Percentiles rank a stretch among this genome's conserved stretches.
phyloP scores from a whole-genome alignment of 1,139 yeast genomes.

The Taphrina confusa region DNA sequence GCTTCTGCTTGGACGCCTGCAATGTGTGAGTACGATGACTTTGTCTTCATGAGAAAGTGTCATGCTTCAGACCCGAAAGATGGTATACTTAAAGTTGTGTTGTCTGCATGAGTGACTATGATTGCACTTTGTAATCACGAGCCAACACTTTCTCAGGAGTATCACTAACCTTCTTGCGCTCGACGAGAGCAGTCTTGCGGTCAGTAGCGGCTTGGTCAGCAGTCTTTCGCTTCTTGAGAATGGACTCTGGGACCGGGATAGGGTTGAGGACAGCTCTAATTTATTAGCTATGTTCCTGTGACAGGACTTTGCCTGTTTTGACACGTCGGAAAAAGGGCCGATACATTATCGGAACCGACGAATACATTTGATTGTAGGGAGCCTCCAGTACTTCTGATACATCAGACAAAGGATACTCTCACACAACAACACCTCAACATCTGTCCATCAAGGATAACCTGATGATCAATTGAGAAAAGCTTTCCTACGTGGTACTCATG shows the following conservation, averaged over 20 bases:
- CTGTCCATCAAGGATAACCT: not conserved
- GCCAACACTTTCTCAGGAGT: slow-evolving; percentile 36
- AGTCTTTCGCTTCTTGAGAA: slow-evolving; percentile 91
- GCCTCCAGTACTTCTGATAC: not conserved
- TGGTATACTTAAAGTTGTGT: slow-evolving; percentile 58
- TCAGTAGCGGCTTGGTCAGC: slow-evolving; percentile 60
- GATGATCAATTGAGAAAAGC: slow-evolving; percentile 1
- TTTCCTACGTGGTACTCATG: not conserved
- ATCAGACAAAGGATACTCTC: not conserved
- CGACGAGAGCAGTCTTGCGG: slow-evolving; percentile 85
- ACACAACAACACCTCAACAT: slow-evolving; percentile 27
- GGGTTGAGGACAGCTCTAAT: slow-evolving; percentile 43
- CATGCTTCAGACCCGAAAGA: slow-evolving; percentile 86
- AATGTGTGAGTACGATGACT: not conserved
- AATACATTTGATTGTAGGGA: slow-evolving; percentile 31
- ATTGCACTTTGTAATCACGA: slow-evolving; percentile 36
- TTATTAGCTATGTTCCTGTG: slow-evolving; percentile 31
- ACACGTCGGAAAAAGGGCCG: slow-evolving; percentile 14
- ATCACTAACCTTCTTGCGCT: slow-evolving; percentile 79
- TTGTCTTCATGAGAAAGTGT: slow-evolving; percentile 19
- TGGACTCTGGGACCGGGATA: slow-evolving; percentile 78
- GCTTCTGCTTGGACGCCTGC: slow-evolving; percentile 56
- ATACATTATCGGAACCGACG: slow-evolving; percentile 27
- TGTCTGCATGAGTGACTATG: slow-evolving; percentile 36
- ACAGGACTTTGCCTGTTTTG: slow-evolving; percentile 16